phyloP scores from a whole-genome alignment of 1,284 basidiomycete species.

The Leccinum insolens region DNA sequence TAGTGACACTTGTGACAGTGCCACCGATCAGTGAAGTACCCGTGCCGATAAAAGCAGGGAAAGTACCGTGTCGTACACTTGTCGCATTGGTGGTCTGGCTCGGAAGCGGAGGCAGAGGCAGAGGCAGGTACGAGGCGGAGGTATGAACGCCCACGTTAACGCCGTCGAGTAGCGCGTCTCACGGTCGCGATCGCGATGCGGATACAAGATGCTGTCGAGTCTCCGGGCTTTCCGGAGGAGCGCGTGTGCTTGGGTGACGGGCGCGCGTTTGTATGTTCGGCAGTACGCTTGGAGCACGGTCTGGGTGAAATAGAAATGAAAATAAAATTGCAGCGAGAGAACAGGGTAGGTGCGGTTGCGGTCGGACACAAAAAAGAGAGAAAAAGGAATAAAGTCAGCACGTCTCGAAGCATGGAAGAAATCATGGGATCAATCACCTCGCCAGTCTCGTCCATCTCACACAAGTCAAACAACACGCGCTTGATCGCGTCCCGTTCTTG shows the following conservation, averaged over 20 bases:
- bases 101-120: background rate
- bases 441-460: conserved; percentile 82
- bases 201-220: conserved; percentile 67
- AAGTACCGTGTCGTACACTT: conserved; percentile 41
- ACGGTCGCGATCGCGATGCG: conserved; percentile 12
- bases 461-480: conserved; percentile 77
- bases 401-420: background rate
- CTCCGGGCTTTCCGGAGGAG: conserved; percentile 85
- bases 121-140: background rate
- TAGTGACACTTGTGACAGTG: conserved; percentile 64
- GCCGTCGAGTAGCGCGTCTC: conserved; percentile 7
- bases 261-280: conserved; percentile 80
- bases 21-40: conserved; percentile 35
- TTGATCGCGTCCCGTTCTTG: conserved; percentile 75
- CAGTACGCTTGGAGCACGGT: conserved; percentile 88
- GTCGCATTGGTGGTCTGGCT: conserved; percentile 33
- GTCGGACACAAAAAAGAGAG: background rate
- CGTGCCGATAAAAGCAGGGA: conserved; percentile 41
- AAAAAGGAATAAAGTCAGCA: conserved; percentile 10
- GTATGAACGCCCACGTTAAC: background rate
- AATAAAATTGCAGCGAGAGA: background rate
- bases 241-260: conserved; percentile 71
- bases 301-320: conserved; percentile 39
- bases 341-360: background rate
- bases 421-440: conserved; percentile 48